Conservation (phyloP, 345 rosid genomes). For the Eucalyptus sp. region DNA sequence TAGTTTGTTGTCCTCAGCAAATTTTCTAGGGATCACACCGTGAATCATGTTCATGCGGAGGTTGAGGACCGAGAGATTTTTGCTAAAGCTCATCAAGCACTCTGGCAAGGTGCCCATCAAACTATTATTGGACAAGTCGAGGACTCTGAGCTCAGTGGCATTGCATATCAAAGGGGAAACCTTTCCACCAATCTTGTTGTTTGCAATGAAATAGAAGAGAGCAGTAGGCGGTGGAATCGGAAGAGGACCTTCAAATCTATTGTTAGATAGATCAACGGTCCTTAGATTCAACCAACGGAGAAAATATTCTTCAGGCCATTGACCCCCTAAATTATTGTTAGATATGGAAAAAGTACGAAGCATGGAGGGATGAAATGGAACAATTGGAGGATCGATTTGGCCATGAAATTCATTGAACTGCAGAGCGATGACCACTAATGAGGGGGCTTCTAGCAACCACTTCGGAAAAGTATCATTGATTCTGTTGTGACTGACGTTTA, state of each 20-base stretch:
- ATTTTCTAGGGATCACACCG: too few relatives aligned
- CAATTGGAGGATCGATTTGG: neutral
- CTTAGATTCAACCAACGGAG: neutral
- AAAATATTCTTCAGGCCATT: neutral
- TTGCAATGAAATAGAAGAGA: accelerated
- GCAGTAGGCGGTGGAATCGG: neutral
- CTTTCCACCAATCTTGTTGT: neutral
- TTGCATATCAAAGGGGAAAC: neutral
- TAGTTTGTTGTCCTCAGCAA: accelerated
- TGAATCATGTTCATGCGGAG: accelerated
- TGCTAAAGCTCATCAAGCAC: neutral
- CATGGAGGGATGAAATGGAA: neutral
- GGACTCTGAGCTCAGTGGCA: accelerated
- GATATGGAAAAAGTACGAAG: neutral
- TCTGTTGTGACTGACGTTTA: conserved; percentile 1
- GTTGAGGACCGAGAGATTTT: too few relatives aligned
- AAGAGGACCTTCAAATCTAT: neutral
- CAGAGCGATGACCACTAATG: neutral
- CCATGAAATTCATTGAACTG: neutral
- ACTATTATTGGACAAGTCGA: neutral
- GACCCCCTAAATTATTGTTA: neutral
- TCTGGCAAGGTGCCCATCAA: neutral
- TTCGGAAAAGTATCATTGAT: conserved; percentile 7
- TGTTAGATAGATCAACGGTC: neutral
- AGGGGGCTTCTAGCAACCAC: conserved; percentile 1